Evolutionary conservation across 768 basidiomycete species (phyloP).

Genomic region (Mycena epipterygia): DNA sequence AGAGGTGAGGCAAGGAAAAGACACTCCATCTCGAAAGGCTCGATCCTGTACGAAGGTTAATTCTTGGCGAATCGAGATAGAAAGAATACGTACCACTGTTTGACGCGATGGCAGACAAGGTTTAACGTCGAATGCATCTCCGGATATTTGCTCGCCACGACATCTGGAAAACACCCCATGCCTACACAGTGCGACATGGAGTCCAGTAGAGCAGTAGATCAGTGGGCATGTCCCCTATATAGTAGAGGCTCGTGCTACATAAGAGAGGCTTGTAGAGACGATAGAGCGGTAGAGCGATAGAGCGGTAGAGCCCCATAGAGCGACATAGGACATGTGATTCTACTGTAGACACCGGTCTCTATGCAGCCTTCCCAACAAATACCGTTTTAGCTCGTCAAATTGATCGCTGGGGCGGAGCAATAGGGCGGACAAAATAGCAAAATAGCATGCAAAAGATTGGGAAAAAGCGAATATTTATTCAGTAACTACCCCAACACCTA

Average conservation of each 20-base stretch:
- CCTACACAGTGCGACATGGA: no score
- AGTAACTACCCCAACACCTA: not conserved
- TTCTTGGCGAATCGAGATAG: not conserved
- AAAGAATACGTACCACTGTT: constrained; percentile 8
- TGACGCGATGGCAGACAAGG: constrained; percentile 8
- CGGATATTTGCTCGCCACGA: not conserved
- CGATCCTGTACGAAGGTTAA: not conserved
- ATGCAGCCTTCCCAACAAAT: not conserved
- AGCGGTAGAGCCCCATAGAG: not conserved
- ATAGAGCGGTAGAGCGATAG: not conserved
- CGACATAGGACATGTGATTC: not conserved
- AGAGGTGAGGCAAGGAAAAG: constrained; percentile 2
- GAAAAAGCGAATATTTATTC: not conserved
- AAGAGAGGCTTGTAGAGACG: no score
- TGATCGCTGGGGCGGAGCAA: not conserved
- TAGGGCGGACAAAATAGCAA: not conserved
- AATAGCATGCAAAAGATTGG: not conserved
- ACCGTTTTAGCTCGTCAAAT: not conserved
- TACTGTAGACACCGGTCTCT: not conserved
- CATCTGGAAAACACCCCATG: no score
- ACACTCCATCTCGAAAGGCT: constrained; percentile 12
- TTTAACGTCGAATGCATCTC: constrained; percentile 3
- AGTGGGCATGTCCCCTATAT: not conserved
- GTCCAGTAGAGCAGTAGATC: not conserved
- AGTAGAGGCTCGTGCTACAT: no score